Conservation (phyloP, 208 protist species). For the Entamoeba histolytica region DNA sequence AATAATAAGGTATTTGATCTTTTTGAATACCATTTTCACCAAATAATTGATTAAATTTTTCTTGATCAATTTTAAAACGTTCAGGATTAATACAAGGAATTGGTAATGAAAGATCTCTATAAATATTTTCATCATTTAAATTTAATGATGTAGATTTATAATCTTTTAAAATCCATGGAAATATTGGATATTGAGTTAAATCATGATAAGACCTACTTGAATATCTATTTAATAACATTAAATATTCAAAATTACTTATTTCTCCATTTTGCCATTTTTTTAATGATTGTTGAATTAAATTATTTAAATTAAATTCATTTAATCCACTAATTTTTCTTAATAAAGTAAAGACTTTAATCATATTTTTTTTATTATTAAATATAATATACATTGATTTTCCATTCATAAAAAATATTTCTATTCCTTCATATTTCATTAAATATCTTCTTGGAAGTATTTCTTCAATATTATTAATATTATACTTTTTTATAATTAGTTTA, state of each 20-base stretch:
- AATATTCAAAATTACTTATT: constrained; percentile 25
- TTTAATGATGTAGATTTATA: constrained; percentile 19
- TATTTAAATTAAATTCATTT: too few species aligned
- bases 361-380: too few species aligned
- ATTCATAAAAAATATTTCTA: too few species aligned
- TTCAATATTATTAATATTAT: too few species aligned
- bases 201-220: constrained; percentile 14
- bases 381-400: too few species aligned
- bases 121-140: constrained; percentile 26
- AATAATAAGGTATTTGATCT: constrained; percentile 27
- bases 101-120: constrained; percentile 38
- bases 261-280: constrained; percentile 2
- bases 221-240: constrained; percentile 14
- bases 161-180: constrained; percentile 29
- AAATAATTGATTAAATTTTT: constrained; percentile 16
- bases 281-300: background rate
- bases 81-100: constrained; percentile 27
- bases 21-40: background rate
- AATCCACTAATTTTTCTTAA: too few species aligned
- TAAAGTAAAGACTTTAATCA: too few species aligned
- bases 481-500: too few species aligned
- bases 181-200: constrained; percentile 27
- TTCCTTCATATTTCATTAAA: too few species aligned
- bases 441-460: too few species aligned
- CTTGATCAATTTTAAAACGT: background rate